Base-by-base conservation (phyloP, 176 grass and related monocot genomes). In the Phyllostachys edulis region DNA sequence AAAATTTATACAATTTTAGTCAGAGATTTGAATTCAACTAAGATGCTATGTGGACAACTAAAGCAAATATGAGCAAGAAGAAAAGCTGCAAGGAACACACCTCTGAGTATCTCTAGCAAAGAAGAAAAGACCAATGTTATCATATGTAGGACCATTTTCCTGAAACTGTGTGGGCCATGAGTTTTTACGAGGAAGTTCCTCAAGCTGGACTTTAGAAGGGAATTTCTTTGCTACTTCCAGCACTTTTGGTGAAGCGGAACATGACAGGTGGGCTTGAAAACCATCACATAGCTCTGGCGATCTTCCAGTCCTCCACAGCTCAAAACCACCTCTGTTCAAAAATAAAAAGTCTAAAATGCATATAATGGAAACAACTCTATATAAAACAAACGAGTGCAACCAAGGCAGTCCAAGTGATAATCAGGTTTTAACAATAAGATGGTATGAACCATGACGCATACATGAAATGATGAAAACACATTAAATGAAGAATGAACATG, bases 221-320 rank as follows among this genome's bases (percentile, higher is more conserved):
- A 99, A 92, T 82, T 92, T 84, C 56, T 80, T 92, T 82, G 89
- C 91, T 67, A 83, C 67, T 78, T 96, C 89, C 75, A 88, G 54
- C 70, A 93, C 91, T 82, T 73, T 89, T 10, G 88, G 75, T 51
- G 96, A 92, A 71, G 89, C 93, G 76, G 86, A 83, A 75, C 87
- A 90, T 29, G 96, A 96, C 63, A 94, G 88, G 81, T 99, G 96
- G 63, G 96, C 96, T 85, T 99, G 96, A 78, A 99, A 87, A 69
- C 96, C 96, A 88, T 96, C 96, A 83, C 85, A 99, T 55, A 90
- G 71, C 63, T 93, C 89, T 46, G 88, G 87, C 36, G 68, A 85
- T 45, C 52, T 89, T 73, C 85, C 91, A 85, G 80, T 87, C 57
- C 89, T 96, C 80, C 80, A 52, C 47, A 99, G 69, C 87, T 99